Base-by-base conservation (phyloP, 2,329 filamentous ascomycete species). In the Uncinocarpus reesii region DNA sequence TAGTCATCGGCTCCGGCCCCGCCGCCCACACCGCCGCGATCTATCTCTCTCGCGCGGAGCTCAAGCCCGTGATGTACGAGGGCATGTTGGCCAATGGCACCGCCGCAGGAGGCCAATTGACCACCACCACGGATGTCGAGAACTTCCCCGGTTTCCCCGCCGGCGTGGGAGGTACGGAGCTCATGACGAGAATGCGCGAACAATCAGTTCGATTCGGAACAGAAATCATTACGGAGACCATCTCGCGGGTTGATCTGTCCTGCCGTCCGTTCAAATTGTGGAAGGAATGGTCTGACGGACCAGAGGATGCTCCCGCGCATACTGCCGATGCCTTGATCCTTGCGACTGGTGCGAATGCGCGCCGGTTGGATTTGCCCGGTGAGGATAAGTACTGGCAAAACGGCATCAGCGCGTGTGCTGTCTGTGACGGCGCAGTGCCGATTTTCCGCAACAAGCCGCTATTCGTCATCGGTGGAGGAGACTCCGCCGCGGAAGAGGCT, bases 361-460 rank as follows among this genome's bases (percentile, higher is more conserved):
- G 86, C 56, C 79, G 93, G 54, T 73, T 98, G 48, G 74, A 83
- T 65, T 78, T 98, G 40, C 74, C 81, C 10, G 93, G 92, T 47
- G 92, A 98, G 74, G 85, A 94, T 48, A 85, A 82, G 66, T 98
- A 88, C 78, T 98, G 93, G 93, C 89, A 95, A 66, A 92, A 85
- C 66, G 92, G 92, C 57, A 87, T 98, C 64, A 92, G 84, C 45
- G 92, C 92, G 42, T 98, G 92, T 70, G 92, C 92, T 28, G 92
- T 98, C 42, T 98, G 92, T 71, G 92, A 98, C 64, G 92, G 92
- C 55, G 92, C 89, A 42, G 83, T 96, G 40, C 92, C 92, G 52
- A 95, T 98, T 67, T 98, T 95, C 81, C 80, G 90, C 59, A 87
- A 95, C 69, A 94, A 95, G 77, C 90, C 85, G 7, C 76, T 98